A percentile compares a stretch with the other conserved stretches of the same genome.
Conservation (phyloP, 2,329 filamentous ascomycete species). For the Podosphaera xanthii region DNA sequence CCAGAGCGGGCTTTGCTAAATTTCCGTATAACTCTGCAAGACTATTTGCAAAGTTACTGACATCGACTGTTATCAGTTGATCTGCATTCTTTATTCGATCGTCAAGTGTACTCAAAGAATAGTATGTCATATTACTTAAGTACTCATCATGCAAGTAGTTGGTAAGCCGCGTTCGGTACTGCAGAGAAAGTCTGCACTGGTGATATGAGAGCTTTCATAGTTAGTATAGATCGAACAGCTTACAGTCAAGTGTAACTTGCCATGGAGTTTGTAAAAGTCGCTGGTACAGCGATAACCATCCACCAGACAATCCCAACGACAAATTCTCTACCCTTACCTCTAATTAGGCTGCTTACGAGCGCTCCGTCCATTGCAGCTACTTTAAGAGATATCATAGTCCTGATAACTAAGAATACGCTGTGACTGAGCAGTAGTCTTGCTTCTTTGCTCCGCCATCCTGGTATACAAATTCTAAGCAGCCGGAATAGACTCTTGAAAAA, state of each 20-base stretch:
- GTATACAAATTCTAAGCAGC: slow-evolving; percentile 68
- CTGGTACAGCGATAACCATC: slow-evolving; percentile 92
- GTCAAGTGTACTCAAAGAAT: slow-evolving; percentile 81
- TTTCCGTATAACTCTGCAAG: slow-evolving; percentile 91
- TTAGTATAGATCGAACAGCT: slow-evolving; percentile 3
- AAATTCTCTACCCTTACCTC: slow-evolving; percentile 79
- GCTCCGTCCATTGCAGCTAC: slow-evolving; percentile 90
- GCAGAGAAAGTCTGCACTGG: slow-evolving; percentile 78
- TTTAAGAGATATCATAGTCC: slow-evolving; percentile 83
- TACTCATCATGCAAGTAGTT: slow-evolving; percentile 90
- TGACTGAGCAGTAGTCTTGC: slow-evolving; percentile 69
- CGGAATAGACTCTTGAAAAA: slow-evolving; percentile 46
- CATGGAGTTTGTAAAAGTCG: slow-evolving; percentile 98
- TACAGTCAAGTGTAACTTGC: slow-evolving; percentile 23
- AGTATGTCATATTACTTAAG: slow-evolving; percentile 92
- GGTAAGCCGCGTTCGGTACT: slow-evolving; percentile 85
- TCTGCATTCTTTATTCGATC: slow-evolving; percentile 98
- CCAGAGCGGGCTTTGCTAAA: slow-evolving; percentile 76
- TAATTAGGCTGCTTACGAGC: slow-evolving; percentile 76
- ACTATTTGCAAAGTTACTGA: slow-evolving; percentile 88
- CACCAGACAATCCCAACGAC: slow-evolving; percentile 79
- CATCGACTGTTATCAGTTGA: slow-evolving; percentile 89
- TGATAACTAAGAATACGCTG: slow-evolving; percentile 72
- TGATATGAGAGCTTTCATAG: slow-evolving; percentile 62
- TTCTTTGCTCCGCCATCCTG: slow-evolving; percentile 77